Evolutionary conservation across 805 yeast genomes (phyloP).

Genomic region (Kodamaea neixiangensis): DNA sequence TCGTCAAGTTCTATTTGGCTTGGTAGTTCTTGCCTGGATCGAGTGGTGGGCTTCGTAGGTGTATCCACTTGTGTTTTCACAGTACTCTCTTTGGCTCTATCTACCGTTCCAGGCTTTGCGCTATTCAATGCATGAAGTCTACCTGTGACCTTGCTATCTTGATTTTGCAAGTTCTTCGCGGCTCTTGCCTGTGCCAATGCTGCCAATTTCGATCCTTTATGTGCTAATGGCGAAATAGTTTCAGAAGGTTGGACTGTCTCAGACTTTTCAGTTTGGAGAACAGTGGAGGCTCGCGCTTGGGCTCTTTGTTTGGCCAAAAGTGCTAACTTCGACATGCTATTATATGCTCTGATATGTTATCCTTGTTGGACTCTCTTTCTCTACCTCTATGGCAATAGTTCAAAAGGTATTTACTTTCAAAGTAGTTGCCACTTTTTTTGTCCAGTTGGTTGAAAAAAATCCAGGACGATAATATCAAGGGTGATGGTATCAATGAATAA

Average conservation of each 20-base stretch:
- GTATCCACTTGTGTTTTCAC: background rate
- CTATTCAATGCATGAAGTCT: background rate
- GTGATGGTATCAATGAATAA: background rate
- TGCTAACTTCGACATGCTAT: constrained; percentile 24
- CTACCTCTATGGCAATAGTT: background rate
- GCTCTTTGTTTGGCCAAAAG: constrained; percentile 26
- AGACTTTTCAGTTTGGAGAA: background rate
- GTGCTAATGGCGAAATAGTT: background rate
- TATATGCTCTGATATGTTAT: background rate
- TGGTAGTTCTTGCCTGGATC: background rate
- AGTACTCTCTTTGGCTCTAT: background rate
- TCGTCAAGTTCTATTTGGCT: background rate
- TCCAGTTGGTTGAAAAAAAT: background rate
- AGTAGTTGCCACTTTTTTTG: constrained; percentile 1
- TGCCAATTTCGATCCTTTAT: constrained; percentile 42
- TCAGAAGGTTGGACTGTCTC: constrained; percentile 3
- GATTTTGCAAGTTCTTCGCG: background rate
- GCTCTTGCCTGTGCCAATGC: constrained; percentile 47
- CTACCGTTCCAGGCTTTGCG: background rate
- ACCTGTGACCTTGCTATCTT: background rate
- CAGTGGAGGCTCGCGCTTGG: constrained; percentile 9
- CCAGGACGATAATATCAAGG: background rate
- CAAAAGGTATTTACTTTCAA: background rate
- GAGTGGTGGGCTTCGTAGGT: background rate
- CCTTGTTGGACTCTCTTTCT: background rate